Base-by-base conservation (phyloP, 2,329 filamentous ascomycete genomes). In the Pseudocercospora fijiensis region DNA sequence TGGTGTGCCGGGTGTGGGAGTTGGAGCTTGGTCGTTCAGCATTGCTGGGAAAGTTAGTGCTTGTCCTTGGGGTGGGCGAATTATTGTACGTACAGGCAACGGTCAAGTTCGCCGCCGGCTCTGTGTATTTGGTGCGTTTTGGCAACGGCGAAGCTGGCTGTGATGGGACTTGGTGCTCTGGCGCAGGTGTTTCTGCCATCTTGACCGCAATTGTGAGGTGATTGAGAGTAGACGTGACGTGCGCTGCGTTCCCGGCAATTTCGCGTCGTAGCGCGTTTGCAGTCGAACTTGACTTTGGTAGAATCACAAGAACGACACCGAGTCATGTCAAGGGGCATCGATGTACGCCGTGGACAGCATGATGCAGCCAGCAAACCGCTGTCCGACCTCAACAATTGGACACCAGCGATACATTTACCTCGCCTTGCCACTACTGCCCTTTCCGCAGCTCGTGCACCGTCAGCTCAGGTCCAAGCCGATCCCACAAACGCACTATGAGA, bases 121-220 rank as follows among this genome's bases (percentile, higher is more conserved):
- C 76, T 66, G 81, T 78, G 72, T 86, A 86, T 82, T 92, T 95
- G 73, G 90, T 85, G 75, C 91, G 87, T 82, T 96, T 96, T 55
- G 91, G 84, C 26, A 91, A 86, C 27, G 91, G 92, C 8, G 90
- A 93, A 62, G 84, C 84, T 45, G 88, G 88, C 24, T 87, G 83
- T 58, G 86, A 86, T 53, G 86, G 86, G 27, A 80, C 76, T 68
- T 80, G 76, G 74, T 80, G 82, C 41, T 73, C 68, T 55, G 61
- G 67, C 68, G 65, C 74, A 65, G 69, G 75, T 60, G 74, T 74
- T 60, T 75, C 70, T 33, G 72, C 69, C 73, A 76, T 76, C 57
- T 62, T 66, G 59, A 49, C 57, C 60, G 27, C 27, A 26, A 24
- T 30, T 41, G 27, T 27, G 57, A 52, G 26, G 49, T 55, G 43